Base-by-base conservation (phyloP, 768 basidiomycete genomes). In the Tephrocybe sp. region DNA sequence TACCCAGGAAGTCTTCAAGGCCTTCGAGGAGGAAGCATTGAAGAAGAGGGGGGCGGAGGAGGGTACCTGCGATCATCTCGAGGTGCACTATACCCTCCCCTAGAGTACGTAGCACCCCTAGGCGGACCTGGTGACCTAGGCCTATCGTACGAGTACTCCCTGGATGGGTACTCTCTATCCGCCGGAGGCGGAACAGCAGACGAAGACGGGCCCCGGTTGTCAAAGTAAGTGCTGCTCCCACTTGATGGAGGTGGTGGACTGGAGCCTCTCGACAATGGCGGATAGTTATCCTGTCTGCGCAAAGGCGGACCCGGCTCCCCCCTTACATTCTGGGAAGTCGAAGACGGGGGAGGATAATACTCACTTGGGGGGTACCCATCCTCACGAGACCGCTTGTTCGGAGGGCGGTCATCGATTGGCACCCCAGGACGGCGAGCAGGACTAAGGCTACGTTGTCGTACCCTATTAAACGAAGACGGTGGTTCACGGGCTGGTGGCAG, bases 361-460 rank as follows among this genome's bases (percentile, higher is more conserved):
- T 65, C 67, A 22, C 50, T 44, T 8, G 49, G 47, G 16, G 60
- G 53, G 24, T 69, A 70, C 3, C 36, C 54, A 25, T 80, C 78
- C n/a, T 78, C 78, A 1, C 78, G 68, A 1, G 66, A 34, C 28
- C 79, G 66, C 47, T 79, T 80, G 39, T 70, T 25, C 2, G 77
- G 75, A 6, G 78, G 78, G 19, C 77, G 67, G 19, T 64, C 19
- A 36, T 76, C 77, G 9, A 64, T 48, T 3, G 54, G 59, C 12
- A 60, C 65, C 0, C 63, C 67, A 24, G 66, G 58, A 12, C 76
- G 61, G 26, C 70, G 61, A 2, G 66, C 52, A 27, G 72, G 72
- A 60, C 75, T 79, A 4, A 74, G 69, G 50, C 78, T 80, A 34
- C 76, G 69, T 9, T 55, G 68, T n/a, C 78, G 70, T 18, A 77